phyloP scores from a whole-genome alignment of 1,139 yeast species.

The Diutina scorzettiae region DNA sequence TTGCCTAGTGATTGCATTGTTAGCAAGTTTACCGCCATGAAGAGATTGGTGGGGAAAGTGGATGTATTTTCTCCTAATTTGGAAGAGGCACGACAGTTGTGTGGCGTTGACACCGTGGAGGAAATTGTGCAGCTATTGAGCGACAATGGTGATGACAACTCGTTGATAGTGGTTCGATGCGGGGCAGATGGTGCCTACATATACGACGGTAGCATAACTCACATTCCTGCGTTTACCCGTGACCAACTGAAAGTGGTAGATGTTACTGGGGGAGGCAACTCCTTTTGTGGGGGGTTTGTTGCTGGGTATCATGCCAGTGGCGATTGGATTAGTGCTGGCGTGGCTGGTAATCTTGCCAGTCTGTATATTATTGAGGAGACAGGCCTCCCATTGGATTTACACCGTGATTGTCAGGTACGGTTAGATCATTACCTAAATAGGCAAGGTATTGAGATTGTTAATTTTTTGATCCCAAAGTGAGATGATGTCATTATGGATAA shows the following conservation, averaged over 20 bases:
- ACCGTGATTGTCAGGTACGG: background rate
- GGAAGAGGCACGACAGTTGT: slow-evolving; percentile 48
- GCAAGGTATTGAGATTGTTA: no score
- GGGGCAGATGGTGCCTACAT: slow-evolving; percentile 54
- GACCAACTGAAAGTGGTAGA: slow-evolving; percentile 47
- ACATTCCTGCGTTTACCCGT: slow-evolving; percentile 65
- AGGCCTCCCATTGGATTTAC: slow-evolving; percentile 44
- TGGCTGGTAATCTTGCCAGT: slow-evolving; percentile 68
- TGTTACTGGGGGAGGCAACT: slow-evolving; percentile 92
- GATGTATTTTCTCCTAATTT: slow-evolving; percentile 74
- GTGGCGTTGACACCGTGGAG: slow-evolving; percentile 14
- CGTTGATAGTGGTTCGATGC: slow-evolving; percentile 54
- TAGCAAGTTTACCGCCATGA: slow-evolving; percentile 31
- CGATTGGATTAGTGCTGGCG: slow-evolving; percentile 44
- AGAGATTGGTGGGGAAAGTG: slow-evolving; percentile 30
- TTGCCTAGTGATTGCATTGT: slow-evolving; percentile 62
- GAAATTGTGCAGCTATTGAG: slow-evolving; percentile 28
- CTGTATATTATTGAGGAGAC: slow-evolving; percentile 68
- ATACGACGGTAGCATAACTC: slow-evolving; percentile 14
- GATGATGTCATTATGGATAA: no score
- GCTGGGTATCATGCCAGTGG: slow-evolving; percentile 40
- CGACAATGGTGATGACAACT: slow-evolving; percentile 23
- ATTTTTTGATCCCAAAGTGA: no score
- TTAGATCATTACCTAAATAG: background rate
- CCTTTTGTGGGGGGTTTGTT: slow-evolving; percentile 74